Evolutionary conservation across 805 yeast genomes (phyloP).

Genomic region (Isabelozyma gotoi): DNA sequence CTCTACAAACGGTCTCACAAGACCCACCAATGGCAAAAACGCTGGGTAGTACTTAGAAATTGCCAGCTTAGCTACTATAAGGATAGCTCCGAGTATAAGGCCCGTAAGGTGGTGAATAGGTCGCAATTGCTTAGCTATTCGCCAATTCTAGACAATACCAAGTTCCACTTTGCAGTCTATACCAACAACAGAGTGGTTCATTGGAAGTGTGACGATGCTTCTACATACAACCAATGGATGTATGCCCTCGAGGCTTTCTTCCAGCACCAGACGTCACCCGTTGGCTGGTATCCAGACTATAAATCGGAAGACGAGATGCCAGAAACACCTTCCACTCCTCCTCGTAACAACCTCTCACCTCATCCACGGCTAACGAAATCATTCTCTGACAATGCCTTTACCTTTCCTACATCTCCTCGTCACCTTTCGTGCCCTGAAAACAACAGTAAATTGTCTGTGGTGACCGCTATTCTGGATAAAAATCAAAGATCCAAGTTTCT

Average conservation of each 20-base stretch:
- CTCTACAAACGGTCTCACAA: conserved; percentile 10
- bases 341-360: no score
- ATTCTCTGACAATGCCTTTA: no score
- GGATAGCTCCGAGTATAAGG: conserved; percentile 36
- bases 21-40: conserved; percentile 37
- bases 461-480: no score
- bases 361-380: no score
- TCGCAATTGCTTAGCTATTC: conserved; percentile 17
- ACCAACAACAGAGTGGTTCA: conserved; percentile 21
- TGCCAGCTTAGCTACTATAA: conserved; percentile 40
- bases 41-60: conserved; percentile 40
- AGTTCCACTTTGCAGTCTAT: conserved; percentile 21
- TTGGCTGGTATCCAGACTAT: no score
- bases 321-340: no score
- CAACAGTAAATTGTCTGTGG: no score
- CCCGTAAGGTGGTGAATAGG: conserved; percentile 29
- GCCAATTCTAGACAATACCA: conserved; percentile 12
- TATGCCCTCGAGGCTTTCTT: conserved; percentile 5
- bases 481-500: neutral
- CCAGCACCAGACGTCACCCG: no score
- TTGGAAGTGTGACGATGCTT: conserved; percentile 11
- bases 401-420: no score
- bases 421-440: no score
- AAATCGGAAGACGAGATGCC: no score
- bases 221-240: conserved; percentile 15